A percentile compares a stretch with the other conserved stretches of the same genome.
Evolutionary conservation across 495 filamentous ascomycete genomes (phyloP).

Genomic region (Xeromyces bisporus): DNA sequence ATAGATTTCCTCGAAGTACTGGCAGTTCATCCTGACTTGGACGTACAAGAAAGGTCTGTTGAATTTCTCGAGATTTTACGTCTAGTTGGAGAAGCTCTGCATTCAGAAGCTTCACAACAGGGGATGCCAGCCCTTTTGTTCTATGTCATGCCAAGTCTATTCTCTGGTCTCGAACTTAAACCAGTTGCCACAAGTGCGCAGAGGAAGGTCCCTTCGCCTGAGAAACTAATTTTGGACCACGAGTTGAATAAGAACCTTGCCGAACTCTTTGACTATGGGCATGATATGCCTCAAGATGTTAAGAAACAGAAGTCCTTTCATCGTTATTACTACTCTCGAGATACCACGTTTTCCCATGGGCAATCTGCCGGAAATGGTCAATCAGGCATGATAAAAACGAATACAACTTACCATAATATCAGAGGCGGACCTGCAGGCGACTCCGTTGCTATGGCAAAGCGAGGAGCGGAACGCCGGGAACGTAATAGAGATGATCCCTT

Average conservation of each 20-base stretch:
- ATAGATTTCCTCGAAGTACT: slow-evolving; percentile 64
- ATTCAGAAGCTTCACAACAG: slow-evolving; percentile 37
- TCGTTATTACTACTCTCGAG: slow-evolving; percentile 50
- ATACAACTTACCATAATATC: slow-evolving; percentile 47
- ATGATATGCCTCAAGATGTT: slow-evolving; percentile 2
- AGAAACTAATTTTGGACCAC: slow-evolving; percentile 53
- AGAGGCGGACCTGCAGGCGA: slow-evolving; percentile 43
- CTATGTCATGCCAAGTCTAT: slow-evolving; percentile 74
- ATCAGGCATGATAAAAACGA: slow-evolving; percentile 6
- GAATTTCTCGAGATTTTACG: slow-evolving; percentile 82
- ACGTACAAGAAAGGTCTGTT: slow-evolving; percentile 91
- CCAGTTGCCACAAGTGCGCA: slow-evolving; percentile 75
- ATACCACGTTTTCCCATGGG: slow-evolving; percentile 17
- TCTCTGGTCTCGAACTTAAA: slow-evolving; percentile 72
- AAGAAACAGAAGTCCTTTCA: slow-evolving; percentile 25
- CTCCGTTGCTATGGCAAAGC: slow-evolving; percentile 40
- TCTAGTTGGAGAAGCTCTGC: slow-evolving; percentile 62
- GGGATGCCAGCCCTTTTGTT: slow-evolving; percentile 64
- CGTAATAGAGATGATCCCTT: slow-evolving; percentile 87
- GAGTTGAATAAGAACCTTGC: slow-evolving; percentile 66
- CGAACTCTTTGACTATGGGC: slow-evolving; percentile 29
- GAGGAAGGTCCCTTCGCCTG: slow-evolving; percentile 67
- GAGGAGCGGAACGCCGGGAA: slow-evolving; percentile 52
- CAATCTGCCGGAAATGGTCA: slow-evolving; percentile 6
- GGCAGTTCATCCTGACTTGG: slow-evolving; percentile 63